These are phyloP conservation scores for Pythium oligandrum DNA, from an alignment of 352 stramenopile species.

Conservation along the genomic window DNA sequence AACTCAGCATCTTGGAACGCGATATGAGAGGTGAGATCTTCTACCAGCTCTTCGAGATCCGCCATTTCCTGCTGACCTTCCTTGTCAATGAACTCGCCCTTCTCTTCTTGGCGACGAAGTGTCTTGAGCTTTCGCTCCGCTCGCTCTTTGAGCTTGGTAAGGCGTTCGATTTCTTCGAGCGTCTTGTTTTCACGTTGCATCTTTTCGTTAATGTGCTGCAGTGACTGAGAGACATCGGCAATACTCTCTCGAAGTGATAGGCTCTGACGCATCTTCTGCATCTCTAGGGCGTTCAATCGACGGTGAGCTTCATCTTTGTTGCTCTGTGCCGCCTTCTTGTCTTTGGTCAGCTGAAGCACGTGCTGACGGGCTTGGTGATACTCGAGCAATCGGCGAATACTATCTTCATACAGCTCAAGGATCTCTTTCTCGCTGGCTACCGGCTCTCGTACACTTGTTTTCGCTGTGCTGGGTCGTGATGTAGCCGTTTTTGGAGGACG, in stretches of 20 bases:
- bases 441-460: neutral
- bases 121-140: conserved; percentile 58
- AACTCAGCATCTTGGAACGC: conserved; percentile 78
- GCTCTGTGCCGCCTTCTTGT: conserved; percentile 57
- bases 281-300: conserved; percentile 69
- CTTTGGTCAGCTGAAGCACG: conserved; percentile 56
- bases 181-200: conserved; percentile 56
- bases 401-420: conserved; percentile 40
- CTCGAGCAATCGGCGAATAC: conserved; percentile 46
- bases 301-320: conserved; percentile 48
- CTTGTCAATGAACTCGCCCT: conserved; percentile 50
- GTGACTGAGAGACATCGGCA: conserved; percentile 56
- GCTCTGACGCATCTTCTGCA: conserved; percentile 77
- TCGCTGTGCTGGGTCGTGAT: neutral
- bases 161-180: conserved; percentile 55
- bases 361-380: conserved; percentile 52
- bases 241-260: conserved; percentile 73
- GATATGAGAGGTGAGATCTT: conserved; percentile 79
- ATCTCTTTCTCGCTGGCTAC: neutral
- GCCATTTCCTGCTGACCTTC: conserved; percentile 62
- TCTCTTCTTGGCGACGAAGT: conserved; percentile 39
- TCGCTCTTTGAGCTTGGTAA: conserved; percentile 62
- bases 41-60: conserved; percentile 70
- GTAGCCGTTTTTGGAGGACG: neutral
- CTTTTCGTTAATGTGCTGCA: conserved; percentile 54